A percentile compares a stretch with the other conserved stretches of the same genome.
These are phyloP conservation scores for Mrakia frigida DNA, from an alignment of 768 basidiomycete genomes.

Conservation along the genomic window DNA sequence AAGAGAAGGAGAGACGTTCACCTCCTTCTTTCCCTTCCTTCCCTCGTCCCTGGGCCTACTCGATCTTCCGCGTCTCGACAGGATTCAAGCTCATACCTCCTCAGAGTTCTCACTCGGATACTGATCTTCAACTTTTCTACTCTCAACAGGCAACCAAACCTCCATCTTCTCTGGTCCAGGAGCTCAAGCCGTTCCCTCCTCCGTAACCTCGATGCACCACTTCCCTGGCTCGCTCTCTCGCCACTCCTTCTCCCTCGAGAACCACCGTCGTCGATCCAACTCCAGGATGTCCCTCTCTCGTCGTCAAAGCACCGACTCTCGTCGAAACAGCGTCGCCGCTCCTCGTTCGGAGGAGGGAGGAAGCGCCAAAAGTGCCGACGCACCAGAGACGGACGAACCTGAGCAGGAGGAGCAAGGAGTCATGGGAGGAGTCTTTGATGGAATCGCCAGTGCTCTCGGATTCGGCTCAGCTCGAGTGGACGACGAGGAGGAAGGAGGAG, in stretches of 20 bases:
- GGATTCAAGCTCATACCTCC: neutral
- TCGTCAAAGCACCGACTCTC: slow-evolving; percentile 31
- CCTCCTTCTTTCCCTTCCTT: neutral
- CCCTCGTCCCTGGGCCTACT: neutral
- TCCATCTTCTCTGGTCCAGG: slow-evolving; percentile 35
- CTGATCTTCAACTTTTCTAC: neutral
- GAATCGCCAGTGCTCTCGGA: slow-evolving; percentile 37
- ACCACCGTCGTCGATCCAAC: slow-evolving; percentile 1
- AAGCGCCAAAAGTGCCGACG: slow-evolving; percentile 37
- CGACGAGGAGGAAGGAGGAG: slow-evolving; percentile 38
- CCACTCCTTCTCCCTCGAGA: slow-evolving; percentile 19
- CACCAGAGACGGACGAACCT: slow-evolving; percentile 37
- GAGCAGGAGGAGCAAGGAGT: slow-evolving; percentile 39
- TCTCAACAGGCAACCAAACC: slow-evolving; percentile 25
- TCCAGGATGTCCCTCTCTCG: slow-evolving; percentile 33
- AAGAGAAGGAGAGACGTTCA: neutral
- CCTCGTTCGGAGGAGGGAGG: slow-evolving; percentile 37
- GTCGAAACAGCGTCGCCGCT: slow-evolving; percentile 10
- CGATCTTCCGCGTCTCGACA: too few species aligned
- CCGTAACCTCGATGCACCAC: slow-evolving; percentile 37
- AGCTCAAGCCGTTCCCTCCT: slow-evolving; percentile 35
- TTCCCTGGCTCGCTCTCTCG: slow-evolving; percentile 2
- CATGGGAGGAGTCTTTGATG: slow-evolving; percentile 32
- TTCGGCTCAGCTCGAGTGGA: slow-evolving; percentile 39
- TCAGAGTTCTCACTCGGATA: neutral